A percentile compares a stretch with the other conserved stretches of the same genome.
These are phyloP conservation scores for Boletus smithii DNA, from an alignment of 1,284 basidiomycete genomes.

Conservation along the genomic window DNA sequence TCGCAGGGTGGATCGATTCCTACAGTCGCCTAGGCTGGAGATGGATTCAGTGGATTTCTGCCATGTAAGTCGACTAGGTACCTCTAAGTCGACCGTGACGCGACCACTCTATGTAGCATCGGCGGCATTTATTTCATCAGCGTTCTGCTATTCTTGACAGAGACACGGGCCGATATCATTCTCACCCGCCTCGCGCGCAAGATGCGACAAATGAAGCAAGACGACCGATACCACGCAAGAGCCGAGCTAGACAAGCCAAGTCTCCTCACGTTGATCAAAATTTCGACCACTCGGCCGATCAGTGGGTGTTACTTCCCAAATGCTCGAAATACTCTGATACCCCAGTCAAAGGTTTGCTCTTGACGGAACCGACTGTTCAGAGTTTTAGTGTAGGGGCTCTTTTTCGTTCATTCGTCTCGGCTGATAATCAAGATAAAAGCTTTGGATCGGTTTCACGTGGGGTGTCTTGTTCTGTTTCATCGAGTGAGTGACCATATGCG, in stretches of 20 bases:
- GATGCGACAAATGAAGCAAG: slow-evolving; percentile 45
- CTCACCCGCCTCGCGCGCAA: slow-evolving; percentile 44
- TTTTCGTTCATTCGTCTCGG: background rate
- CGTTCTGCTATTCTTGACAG: slow-evolving; percentile 41
- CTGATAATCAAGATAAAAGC: slow-evolving; percentile 28
- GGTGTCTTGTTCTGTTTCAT: slow-evolving; percentile 59
- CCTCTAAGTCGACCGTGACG: background rate
- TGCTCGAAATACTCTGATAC: slow-evolving; percentile 7
- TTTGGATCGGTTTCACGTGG: slow-evolving; percentile 64
- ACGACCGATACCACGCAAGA: slow-evolving; percentile 46
- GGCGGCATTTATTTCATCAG: slow-evolving; percentile 34
- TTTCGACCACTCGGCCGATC: slow-evolving; percentile 52
- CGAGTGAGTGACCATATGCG: slow-evolving; percentile 31
- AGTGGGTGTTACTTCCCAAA: slow-evolving; percentile 33
- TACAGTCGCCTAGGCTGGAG: slow-evolving; percentile 53
- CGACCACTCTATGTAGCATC: slow-evolving; percentile 27
- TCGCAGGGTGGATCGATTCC: slow-evolving; percentile 57
- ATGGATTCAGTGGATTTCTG: slow-evolving; percentile 70
- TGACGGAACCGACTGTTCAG: slow-evolving; percentile 60
- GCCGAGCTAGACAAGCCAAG: slow-evolving; percentile 48
- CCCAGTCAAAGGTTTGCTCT: slow-evolving; percentile 41
- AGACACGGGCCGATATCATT: slow-evolving; percentile 48
- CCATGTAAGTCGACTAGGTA: slow-evolving; percentile 38
- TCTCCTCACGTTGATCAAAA: slow-evolving; percentile 44
- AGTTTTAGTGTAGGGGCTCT: slow-evolving; percentile 46